Percentiles rank a stretch among this genome's conserved stretches.
Evolutionary conservation across 2,329 filamentous ascomycete genomes (phyloP).

Genomic region (Epicoccum sorghinum): DNA sequence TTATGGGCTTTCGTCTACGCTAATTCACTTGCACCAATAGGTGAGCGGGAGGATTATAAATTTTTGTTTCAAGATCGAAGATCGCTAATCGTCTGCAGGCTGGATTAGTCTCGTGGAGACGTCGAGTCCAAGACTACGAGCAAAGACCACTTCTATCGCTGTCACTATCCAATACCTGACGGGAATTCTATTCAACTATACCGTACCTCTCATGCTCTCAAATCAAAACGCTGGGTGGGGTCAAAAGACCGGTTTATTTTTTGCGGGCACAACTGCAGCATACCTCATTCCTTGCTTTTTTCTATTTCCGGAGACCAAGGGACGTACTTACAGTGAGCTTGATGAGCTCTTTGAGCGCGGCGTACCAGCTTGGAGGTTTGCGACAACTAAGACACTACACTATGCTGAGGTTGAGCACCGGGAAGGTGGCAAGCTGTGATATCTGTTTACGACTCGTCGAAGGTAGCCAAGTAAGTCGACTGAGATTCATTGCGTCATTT

Average conservation of each 20-base stretch:
- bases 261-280: constrained; percentile 76
- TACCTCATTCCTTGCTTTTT: constrained; percentile 80
- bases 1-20: constrained; percentile 1
- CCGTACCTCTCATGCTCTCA: constrained; percentile 63
- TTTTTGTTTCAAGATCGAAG: no score
- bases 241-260: constrained; percentile 84
- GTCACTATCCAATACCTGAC: constrained; percentile 76
- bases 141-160: constrained; percentile 85
- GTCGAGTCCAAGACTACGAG: constrained; percentile 67
- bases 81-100: not conserved
- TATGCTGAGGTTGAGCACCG: not conserved
- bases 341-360: constrained; percentile 75
- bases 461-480: no score
- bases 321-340: constrained; percentile 80
- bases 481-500: no score
- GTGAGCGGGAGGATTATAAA: not conserved
- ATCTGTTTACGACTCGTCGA: no score
- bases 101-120: constrained; percentile 3
- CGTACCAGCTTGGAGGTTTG: constrained; percentile 25
- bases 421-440: not conserved
- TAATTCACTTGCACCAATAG: not conserved
- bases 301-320: constrained; percentile 75
- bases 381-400: not conserved
- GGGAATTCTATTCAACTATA: constrained; percentile 78
- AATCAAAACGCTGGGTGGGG: constrained; percentile 76